Evolutionary conservation across 768 basidiomycete genomes (phyloP).

Genomic region (Floccularia luteovirens): DNA sequence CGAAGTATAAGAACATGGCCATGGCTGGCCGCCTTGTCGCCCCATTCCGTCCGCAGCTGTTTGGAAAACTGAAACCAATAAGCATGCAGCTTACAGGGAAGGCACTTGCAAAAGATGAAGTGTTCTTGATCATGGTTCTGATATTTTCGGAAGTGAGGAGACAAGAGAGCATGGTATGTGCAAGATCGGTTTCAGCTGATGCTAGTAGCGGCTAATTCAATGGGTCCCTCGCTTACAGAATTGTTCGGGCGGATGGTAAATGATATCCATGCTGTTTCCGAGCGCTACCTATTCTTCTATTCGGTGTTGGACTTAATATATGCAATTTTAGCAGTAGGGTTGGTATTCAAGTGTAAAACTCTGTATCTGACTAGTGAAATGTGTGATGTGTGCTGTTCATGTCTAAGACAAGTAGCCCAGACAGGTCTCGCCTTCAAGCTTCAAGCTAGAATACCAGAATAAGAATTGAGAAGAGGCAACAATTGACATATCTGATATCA

Average conservation of each 20-base stretch:
- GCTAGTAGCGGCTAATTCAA: background rate
- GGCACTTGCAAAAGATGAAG: conserved; percentile 33
- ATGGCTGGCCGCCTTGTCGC: conserved; percentile 32
- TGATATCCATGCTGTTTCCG: too few species aligned
- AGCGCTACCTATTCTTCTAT: too few species aligned
- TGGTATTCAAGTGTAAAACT: too few species aligned
- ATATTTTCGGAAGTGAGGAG: conserved; percentile 31
- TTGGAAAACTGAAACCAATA: conserved; percentile 32
- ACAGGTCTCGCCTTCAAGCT: too few species aligned
- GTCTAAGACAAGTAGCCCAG: too few species aligned
- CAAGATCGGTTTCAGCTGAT: background rate
- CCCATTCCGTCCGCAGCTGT: conserved; percentile 41
- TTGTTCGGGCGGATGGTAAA: conserved; percentile 9
- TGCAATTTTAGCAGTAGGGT: too few species aligned
- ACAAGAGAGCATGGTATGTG: conserved; percentile 27
- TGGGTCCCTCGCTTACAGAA: conserved; percentile 5
- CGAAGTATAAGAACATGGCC: background rate
- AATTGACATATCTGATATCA: too few species aligned
- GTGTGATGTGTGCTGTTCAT: too few species aligned
- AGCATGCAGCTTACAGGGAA: conserved; percentile 27
- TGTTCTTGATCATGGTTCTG: conserved; percentile 29
- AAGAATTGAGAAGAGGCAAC: too few species aligned
- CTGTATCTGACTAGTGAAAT: too few species aligned
- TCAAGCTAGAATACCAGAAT: too few species aligned
- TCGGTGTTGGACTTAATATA: too few species aligned